These are phyloP conservation scores for Candida smagusa DNA, from an alignment of 1,139 yeast genomes.

Conservation along the genomic window DNA sequence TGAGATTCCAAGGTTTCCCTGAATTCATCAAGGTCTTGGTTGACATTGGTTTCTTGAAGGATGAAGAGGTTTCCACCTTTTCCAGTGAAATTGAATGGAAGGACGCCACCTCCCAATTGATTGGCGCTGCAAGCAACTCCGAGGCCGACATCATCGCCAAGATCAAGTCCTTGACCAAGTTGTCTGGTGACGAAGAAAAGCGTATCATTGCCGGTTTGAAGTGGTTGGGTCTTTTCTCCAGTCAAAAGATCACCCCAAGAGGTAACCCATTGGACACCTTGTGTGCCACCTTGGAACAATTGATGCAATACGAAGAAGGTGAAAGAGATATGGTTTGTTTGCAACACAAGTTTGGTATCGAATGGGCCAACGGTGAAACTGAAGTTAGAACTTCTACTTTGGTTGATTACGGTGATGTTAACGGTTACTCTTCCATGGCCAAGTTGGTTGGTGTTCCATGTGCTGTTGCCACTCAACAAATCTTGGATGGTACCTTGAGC, in stretches of 20 bases:
- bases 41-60: slow-evolving; percentile 88
- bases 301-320: slow-evolving; percentile 94
- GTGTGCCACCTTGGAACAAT: slow-evolving; percentile 92
- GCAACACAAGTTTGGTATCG: slow-evolving; percentile 97
- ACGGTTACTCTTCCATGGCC: slow-evolving; percentile 98
- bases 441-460: slow-evolving; percentile 98
- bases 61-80: slow-evolving; percentile 62
- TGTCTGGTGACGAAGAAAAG: slow-evolving; percentile 78
- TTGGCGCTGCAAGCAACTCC: slow-evolving; percentile 67
- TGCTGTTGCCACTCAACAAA: slow-evolving; percentile 90
- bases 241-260: slow-evolving; percentile 73
- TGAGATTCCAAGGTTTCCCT: slow-evolving; percentile 98
- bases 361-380: slow-evolving; percentile 88
- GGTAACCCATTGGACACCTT: slow-evolving; percentile 94
- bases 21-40: slow-evolving; percentile 94
- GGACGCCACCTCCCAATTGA: slow-evolving; percentile 72
- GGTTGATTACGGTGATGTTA: slow-evolving; percentile 89
- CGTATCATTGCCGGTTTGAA: slow-evolving; percentile 84
- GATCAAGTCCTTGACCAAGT: slow-evolving; percentile 73
- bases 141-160: slow-evolving; percentile 74
- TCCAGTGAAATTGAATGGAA: slow-evolving; percentile 72
- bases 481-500: slow-evolving; percentile 74
- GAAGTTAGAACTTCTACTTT: slow-evolving; percentile 94
- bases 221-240: slow-evolving; percentile 93
- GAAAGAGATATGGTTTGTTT: slow-evolving; percentile 94